Evolutionary conservation across 2,329 filamentous ascomycete species (phyloP), one percentile per base, ranked within the genome.

Genomic region (Orbilia javanica): DNA sequence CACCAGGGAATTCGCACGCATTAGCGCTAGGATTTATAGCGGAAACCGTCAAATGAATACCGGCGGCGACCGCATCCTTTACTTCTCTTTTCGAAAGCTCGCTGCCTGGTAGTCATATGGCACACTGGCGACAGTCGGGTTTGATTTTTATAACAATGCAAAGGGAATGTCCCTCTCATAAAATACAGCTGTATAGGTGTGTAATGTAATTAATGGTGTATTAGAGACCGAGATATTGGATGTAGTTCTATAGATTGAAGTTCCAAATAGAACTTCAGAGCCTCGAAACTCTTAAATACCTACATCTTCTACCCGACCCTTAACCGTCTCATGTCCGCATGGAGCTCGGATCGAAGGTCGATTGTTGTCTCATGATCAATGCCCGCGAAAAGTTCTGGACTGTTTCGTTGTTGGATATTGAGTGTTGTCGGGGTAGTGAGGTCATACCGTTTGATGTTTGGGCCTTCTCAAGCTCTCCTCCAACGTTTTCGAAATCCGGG

Each of bases 11-110:
- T 29, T n/a, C 27, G 20, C 69, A 73, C 7, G 69, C 69, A 25
- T 73, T 62, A 2, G 4, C 22, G 2, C 22, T 18, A 18, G 53
- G 52, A 22, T 73, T 73, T 11, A 36, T 53, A 18, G 39, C 36
- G 0, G 69, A 27, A 8, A 60, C 46, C 3, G 69, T 65, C 15
- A 72, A 57, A 18, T 72, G 69, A 8, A 72, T 65, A 25, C 69
- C 69, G 36, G 69, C 69, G 4, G 42, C 42, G 18, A 48, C 4
- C 4, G 67, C 67, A 46, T 36, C 46, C 10, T 39, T 44, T 18
- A 65, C 15, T 5, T 48, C 69, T 4, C 36, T 65, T 18, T 27
- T 44, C 8, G 66, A 34, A 8, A 42, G 57, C 13, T 65, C 69
- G 7, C 44, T 44, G 7, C 50, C 55, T n/a, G n/a, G n/a, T n/a